Evolutionary conservation across 75 land plant genomes (phyloP), one percentile per base, ranked within the genome.

Genomic region (Picea sitchensis): DNA sequence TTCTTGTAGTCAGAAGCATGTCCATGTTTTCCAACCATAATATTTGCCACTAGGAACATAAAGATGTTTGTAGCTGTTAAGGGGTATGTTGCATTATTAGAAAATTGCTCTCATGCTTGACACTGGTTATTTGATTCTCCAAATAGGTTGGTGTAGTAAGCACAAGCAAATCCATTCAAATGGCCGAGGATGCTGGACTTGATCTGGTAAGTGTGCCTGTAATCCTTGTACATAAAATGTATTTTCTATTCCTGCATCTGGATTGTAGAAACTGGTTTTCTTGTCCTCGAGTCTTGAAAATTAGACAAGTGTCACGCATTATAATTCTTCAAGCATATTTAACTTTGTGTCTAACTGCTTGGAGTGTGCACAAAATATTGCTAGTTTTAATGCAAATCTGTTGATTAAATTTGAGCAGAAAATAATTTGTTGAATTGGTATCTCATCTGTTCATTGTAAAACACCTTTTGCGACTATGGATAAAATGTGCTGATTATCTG

Each of bases 101-200:
- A 38, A 77, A 15, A 4, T 3, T 58, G 6, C 38, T 73, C 32
- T 17, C 18, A 17, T 32, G 23, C 26, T 77, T 77, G 64, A 32
- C 34, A 77, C 32, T 30, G 61, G 67, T 62, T 14, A 47, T 14
- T 4, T 47, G 34, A 13, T 36, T 79, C 38, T 65, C 36, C 47
- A 64, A 76, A 67, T 80, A 92, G 94, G 85, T 93, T 65, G 95
- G 95, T n/a, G 65, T 93, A 18, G 91, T 93, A 56, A 81, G 91
- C 20, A 88, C 69, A 78, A 69, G 32, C 67, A 79, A 91, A 80
- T 93, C 96, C 26, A 71, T 91, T 76, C 85, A 82, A 76, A 90
- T 85, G 88, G 91, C 93, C 21, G 87, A 85, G 61, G 87, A 86
- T 63, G 91, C 96, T 69, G 92, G 85, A 57, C 92, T 91, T 75